phyloP scores from a whole-genome alignment of 1,284 basidiomycete genomes.

The Puccinia hordei region DNA sequence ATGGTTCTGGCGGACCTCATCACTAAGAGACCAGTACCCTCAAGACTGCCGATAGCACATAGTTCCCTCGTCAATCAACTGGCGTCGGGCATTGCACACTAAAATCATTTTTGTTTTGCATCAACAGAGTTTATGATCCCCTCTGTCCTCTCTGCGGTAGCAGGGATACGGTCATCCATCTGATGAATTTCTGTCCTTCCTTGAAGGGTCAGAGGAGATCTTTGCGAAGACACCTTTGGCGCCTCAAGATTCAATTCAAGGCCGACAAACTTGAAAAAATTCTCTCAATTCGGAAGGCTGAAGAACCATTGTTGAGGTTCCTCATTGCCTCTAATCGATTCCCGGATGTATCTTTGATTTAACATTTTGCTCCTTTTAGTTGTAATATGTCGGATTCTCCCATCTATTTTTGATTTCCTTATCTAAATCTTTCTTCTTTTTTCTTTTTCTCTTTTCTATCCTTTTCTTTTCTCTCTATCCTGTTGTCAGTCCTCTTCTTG shows the following conservation, averaged over 20 bases:
- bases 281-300: neutral
- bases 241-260: neutral
- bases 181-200: neutral
- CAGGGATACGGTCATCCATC: constrained; percentile 10
- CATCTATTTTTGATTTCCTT: too few relatives aligned
- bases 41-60: neutral
- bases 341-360: neutral
- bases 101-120: neutral
- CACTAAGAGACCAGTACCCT: too few relatives aligned
- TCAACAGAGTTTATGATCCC: neutral
- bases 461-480: too few relatives aligned
- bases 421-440: too few relatives aligned
- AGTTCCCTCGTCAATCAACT: neutral
- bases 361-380: too few relatives aligned
- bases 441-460: too few relatives aligned
- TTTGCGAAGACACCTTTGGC: neutral
- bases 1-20: too few relatives aligned
- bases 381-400: too few relatives aligned
- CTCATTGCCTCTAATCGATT: neutral
- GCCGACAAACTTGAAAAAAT: neutral
- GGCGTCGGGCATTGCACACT: neutral
- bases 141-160: neutral
- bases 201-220: neutral
- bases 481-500: too few relatives aligned
- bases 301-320: neutral